Percentiles rank a stretch among this genome's conserved stretches.
phyloP scores from a whole-genome alignment of 140 eudicot genomes.

The Stevia rebaudiana region DNA sequence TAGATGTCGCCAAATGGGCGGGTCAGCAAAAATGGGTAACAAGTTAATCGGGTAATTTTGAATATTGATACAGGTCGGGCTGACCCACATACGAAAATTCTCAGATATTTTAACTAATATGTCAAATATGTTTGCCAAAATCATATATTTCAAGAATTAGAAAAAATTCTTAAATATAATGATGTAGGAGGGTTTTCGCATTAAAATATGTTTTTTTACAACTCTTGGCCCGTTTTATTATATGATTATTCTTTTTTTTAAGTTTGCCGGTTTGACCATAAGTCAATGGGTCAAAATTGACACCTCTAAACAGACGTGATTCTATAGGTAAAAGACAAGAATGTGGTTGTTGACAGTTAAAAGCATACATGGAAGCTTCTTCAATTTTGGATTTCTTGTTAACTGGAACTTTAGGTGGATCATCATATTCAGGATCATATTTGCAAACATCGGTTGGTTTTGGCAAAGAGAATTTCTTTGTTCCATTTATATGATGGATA shows the following conservation, averaged over 20 bases:
- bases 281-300: neutral
- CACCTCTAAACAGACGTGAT: neutral
- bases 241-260: neutral
- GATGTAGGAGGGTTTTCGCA: neutral
- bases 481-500: slow-evolving; percentile 28
- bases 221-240: neutral
- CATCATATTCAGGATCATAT: slow-evolving; percentile 30
- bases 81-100: neutral
- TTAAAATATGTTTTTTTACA: neutral
- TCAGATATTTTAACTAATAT: neutral
- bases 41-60: neutral
- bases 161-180: neutral
- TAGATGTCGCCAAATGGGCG: slow-evolving; percentile 4
- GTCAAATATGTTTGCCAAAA: neutral
- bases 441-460: slow-evolving; percentile 39
- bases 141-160: neutral
- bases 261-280: neutral
- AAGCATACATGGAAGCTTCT: slow-evolving; percentile 44
- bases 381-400: slow-evolving; percentile 26
- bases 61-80: neutral
- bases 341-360: neutral
- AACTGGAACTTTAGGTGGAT: slow-evolving; percentile 28
- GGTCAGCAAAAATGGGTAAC: neutral
- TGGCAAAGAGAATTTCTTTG: slow-evolving; percentile 39
- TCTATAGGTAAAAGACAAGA: slow-evolving; percentile 1